Evolutionary conservation across 225 moss, liverwort and hornwort genomes (phyloP).

Genomic region (Marchantia polymorpha): DNA sequence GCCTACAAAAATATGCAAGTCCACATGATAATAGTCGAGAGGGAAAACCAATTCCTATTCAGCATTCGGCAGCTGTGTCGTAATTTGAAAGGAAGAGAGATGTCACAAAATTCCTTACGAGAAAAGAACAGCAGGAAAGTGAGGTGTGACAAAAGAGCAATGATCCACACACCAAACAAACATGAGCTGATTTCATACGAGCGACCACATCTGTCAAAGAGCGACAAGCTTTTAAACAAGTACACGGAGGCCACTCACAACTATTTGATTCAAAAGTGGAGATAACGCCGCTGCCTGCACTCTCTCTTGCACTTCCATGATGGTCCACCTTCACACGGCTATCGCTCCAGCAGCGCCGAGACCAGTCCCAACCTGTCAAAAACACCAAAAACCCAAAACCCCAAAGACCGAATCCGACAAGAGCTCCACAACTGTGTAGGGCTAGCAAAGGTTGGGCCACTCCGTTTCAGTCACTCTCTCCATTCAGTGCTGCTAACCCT

Average conservation of each 20-base stretch:
- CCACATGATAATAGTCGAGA: not conserved
- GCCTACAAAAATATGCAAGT: conserved; percentile 16
- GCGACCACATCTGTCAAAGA: not conserved
- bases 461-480: too few species aligned
- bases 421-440: too few species aligned
- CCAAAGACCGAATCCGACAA: too few species aligned
- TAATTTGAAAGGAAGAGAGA: not conserved
- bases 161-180: not conserved
- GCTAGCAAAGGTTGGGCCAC: too few species aligned
- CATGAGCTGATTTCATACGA: not conserved
- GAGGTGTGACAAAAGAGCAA: not conserved
- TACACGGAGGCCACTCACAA: not conserved
- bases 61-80: not conserved
- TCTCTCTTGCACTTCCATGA: conserved; percentile 13
- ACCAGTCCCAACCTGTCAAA: too few species aligned
- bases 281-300: conserved; percentile 3
- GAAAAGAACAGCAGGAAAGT: not conserved
- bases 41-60: not conserved
- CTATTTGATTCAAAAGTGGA: conserved; percentile 11
- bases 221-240: not conserved
- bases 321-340: not conserved
- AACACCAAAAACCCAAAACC: too few species aligned
- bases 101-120: not conserved
- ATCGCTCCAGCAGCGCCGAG: too few species aligned
- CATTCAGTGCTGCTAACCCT: too few species aligned